phyloP scores from a whole-genome alignment of 140 eudicot species.

The Bidens hawaiensis region DNA sequence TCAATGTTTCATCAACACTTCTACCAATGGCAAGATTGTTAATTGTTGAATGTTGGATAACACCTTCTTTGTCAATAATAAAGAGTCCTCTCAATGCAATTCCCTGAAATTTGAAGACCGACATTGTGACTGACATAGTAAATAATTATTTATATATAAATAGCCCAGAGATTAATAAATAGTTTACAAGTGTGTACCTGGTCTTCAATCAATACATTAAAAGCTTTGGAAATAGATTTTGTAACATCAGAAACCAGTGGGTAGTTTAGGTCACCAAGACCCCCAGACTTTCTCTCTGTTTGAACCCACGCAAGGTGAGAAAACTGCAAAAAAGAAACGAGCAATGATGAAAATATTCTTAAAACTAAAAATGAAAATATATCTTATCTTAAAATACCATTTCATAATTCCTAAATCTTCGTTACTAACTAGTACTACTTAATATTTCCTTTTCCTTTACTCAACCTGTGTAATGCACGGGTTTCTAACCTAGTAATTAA shows the following conservation, averaged over 20 bases:
- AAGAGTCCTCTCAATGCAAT: conserved; percentile 78
- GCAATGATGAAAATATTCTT: not conserved
- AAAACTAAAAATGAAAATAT: not conserved
- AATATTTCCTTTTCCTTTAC: too few species aligned
- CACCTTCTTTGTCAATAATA: conserved; percentile 76
- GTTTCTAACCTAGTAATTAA: too few species aligned
- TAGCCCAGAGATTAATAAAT: not conserved
- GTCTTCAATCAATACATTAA: conserved; percentile 61
- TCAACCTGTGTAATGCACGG: too few species aligned
- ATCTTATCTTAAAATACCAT: too few species aligned
- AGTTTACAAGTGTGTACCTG: conserved; percentile 47
- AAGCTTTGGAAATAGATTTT: conserved; percentile 64
- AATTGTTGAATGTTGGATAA: conserved; percentile 81
- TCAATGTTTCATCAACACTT: conserved; percentile 74
- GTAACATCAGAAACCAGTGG: conserved; percentile 78
- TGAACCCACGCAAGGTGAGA: conserved; percentile 99
- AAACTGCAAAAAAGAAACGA: conserved; percentile 40
- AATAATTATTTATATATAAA: not conserved
- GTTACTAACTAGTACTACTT: too few species aligned
- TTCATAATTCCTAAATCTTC: too few species aligned
- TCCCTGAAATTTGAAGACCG: conserved; percentile 28
- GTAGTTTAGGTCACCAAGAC: conserved; percentile 68
- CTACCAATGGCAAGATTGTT: conserved; percentile 80
- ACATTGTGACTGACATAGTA: not conserved
- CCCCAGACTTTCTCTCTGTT: conserved; percentile 83